Conservation (phyloP, 108 stramenopile genomes). For the Conticribra guillardii region DNA sequence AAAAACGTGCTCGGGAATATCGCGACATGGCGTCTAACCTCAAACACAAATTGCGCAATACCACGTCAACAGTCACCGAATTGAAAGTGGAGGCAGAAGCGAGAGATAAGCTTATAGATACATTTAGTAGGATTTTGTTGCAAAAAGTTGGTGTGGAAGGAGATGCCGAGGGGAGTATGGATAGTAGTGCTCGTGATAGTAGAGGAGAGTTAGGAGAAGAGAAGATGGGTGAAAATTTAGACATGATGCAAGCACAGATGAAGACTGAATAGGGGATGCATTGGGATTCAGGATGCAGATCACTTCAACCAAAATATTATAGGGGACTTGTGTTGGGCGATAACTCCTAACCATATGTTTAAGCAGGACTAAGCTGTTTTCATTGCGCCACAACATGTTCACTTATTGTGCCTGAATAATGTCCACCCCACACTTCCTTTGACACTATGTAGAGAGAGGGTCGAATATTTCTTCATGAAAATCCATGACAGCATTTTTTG, state of each 20-base stretch:
- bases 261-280: too few relatives aligned
- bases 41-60: constrained; percentile 27
- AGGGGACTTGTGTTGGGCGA: too few relatives aligned
- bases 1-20: constrained; percentile 16
- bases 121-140: constrained; percentile 35
- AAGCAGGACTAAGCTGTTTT: too few relatives aligned
- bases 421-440: too few relatives aligned
- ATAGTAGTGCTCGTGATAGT: background rate
- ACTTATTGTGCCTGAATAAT: too few relatives aligned
- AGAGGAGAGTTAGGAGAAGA: constrained; percentile 2
- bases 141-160: constrained; percentile 26
- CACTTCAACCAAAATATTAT: too few relatives aligned
- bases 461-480: too few relatives aligned
- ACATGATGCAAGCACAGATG: background rate
- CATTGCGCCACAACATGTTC: too few relatives aligned
- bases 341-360: too few relatives aligned
- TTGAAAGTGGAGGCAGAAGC: constrained; percentile 35
- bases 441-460: too few relatives aligned
- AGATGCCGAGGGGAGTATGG: constrained; percentile 5
- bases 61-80: constrained; percentile 20
- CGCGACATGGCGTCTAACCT: constrained; percentile 21
- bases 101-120: constrained; percentile 44
- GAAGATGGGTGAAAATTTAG: background rate
- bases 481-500: too few relatives aligned
- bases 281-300: too few relatives aligned